A percentile compares a stretch with the other conserved stretches of the same genome.
These are phyloP conservation scores for Microthlaspi erraticum DNA, from an alignment of 345 rosid genomes.

Conservation along the genomic window DNA sequence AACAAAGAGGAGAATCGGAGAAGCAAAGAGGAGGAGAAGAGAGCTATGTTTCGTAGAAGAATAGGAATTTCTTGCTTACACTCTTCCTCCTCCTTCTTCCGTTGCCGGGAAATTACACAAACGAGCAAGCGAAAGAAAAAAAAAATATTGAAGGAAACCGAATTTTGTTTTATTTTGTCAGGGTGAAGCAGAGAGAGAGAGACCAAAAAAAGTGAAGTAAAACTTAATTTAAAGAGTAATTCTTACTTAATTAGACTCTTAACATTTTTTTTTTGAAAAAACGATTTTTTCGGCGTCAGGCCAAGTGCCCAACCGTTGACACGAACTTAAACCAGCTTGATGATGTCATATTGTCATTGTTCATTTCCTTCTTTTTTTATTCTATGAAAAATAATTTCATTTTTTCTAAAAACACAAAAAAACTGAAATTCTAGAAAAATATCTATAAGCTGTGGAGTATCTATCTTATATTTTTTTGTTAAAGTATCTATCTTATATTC, in stretches of 20 bases:
- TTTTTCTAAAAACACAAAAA: neutral
- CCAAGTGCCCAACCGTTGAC: constrained; percentile 52
- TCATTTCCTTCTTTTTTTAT: neutral
- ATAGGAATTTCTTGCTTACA: constrained; percentile 72
- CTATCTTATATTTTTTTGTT: too few relatives aligned
- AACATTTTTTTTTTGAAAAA: neutral
- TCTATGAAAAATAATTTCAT: too few relatives aligned
- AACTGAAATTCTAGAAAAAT: neutral
- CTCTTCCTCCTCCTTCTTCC: constrained; percentile 85
- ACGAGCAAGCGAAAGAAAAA: neutral
- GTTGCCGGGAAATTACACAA: constrained; percentile 73
- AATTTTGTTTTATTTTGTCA: constrained; percentile 16
- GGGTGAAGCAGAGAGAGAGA: constrained; percentile 15
- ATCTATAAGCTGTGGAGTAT: too few relatives aligned
- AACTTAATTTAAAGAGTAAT: constrained; percentile 8
- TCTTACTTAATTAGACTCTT: constrained; percentile 18
- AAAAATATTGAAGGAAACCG: constrained; percentile 12
- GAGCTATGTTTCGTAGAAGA: constrained; percentile 77
- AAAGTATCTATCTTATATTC: too few relatives aligned
- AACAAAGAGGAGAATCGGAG: constrained; percentile 36
- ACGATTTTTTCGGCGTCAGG: constrained; percentile 2
- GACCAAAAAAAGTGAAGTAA: constrained; percentile 29
- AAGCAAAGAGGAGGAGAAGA: constrained; percentile 45
- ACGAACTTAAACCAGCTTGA: constrained; percentile 34
- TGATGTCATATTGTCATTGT: constrained; percentile 14